Conservation (phyloP, 495 filamentous ascomycete genomes). For the Trichoderma erinaceum region DNA sequence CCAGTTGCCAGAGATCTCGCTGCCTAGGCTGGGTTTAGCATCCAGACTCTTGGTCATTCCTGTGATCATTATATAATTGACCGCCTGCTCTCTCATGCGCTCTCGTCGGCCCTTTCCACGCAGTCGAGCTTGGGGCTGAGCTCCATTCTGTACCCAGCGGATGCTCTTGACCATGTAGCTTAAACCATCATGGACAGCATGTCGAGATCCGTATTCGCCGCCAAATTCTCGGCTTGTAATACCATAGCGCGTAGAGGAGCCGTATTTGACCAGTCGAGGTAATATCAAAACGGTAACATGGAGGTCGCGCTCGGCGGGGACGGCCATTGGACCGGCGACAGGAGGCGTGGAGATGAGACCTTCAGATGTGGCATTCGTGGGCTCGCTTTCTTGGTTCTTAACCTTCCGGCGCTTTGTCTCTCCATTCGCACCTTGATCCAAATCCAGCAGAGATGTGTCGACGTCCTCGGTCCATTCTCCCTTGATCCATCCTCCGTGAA, state of each 20-base stretch:
- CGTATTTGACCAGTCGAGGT: slow-evolving; percentile 70
- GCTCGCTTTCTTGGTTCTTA: slow-evolving; percentile 16
- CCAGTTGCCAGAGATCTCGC: slow-evolving; percentile 19
- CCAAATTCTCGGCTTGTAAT: slow-evolving; percentile 73
- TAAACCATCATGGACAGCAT: slow-evolving; percentile 69
- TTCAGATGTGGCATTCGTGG: slow-evolving; percentile 22
- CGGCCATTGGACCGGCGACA: slow-evolving; percentile 42
- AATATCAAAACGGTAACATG: slow-evolving; percentile 81
- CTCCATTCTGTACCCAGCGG: slow-evolving; percentile 72
- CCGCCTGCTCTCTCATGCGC: slow-evolving; percentile 41
- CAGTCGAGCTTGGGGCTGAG: slow-evolving; percentile 51
- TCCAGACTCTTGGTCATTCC: slow-evolving; percentile 23
- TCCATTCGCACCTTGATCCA: slow-evolving; percentile 39
- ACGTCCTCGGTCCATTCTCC: slow-evolving; percentile 80
- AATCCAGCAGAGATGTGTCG: slow-evolving; percentile 56
- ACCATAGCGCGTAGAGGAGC: slow-evolving; percentile 65
- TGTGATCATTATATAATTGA: slow-evolving; percentile 29
- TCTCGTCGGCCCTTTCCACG: slow-evolving; percentile 43
- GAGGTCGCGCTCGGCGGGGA: slow-evolving; percentile 61
- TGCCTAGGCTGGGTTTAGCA: slow-evolving; percentile 13
- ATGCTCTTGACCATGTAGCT: slow-evolving; percentile 77
- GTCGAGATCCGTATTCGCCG: slow-evolving; percentile 32
- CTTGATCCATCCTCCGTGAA: slow-evolving; percentile 86
- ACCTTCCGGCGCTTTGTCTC: slow-evolving; percentile 21
- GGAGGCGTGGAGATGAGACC: slow-evolving; percentile 38